Evolutionary conservation across 2,329 filamentous ascomycete genomes (phyloP).

Genomic region (Alternaria infectoria): DNA sequence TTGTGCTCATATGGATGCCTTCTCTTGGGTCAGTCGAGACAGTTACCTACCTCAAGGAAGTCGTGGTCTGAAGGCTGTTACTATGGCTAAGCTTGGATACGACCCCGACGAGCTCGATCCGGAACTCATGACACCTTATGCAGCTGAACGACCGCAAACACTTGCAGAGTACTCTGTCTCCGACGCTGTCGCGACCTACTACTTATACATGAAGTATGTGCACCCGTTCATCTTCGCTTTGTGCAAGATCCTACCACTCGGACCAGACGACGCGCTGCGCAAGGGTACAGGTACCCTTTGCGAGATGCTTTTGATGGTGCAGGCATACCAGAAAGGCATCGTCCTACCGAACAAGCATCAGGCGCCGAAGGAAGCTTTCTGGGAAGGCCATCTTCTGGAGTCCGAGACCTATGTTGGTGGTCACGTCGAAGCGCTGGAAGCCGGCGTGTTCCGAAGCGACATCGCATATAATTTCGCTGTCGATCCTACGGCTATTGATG

Average conservation of each 20-base stretch:
- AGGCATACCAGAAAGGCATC: conserved; percentile 91
- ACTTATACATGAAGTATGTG: conserved; percentile 99
- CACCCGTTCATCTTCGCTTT: conserved; percentile 99
- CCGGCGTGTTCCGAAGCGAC: conserved; percentile 93
- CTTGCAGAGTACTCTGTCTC: conserved; percentile 98
- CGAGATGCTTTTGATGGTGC: conserved; percentile 99
- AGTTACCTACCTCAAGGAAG: conserved; percentile 97
- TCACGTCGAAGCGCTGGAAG: conserved; percentile 98
- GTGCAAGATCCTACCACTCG: conserved; percentile 93
- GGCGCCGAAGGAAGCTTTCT: conserved; percentile 89
- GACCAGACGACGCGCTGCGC: conserved; percentile 87
- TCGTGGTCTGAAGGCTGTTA: conserved; percentile 95
- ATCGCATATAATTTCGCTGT: conserved; percentile 94
- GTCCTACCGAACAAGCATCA: conserved; percentile 96
- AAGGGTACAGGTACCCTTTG: conserved; percentile 99
- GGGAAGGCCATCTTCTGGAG: conserved; percentile 93
- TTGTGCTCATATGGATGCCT: conserved; percentile 98
- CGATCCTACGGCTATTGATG: conserved; percentile 87
- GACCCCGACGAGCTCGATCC: conserved; percentile 98
- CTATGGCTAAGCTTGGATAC: conserved; percentile 96
- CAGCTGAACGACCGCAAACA: conserved; percentile 87
- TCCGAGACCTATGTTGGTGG: conserved; percentile 98
- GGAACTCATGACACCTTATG: conserved; percentile 92
- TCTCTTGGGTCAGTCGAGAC: conserved; percentile 98
- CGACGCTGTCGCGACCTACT: conserved; percentile 98